These are phyloP conservation scores for Penicillium hordei DNA, from an alignment of 2,329 filamentous ascomycete species.

Conservation along the genomic window DNA sequence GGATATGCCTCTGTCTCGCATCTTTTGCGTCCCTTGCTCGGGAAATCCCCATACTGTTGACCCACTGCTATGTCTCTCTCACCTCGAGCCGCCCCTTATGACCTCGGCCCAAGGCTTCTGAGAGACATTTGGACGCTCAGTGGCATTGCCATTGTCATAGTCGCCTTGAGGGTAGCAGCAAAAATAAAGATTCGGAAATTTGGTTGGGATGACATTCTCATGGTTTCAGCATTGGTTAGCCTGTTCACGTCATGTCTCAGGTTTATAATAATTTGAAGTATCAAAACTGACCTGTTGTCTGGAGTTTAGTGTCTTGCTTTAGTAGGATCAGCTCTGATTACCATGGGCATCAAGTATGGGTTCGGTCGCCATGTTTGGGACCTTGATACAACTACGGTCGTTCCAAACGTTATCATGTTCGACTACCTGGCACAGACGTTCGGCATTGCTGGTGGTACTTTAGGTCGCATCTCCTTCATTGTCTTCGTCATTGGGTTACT, in stretches of 20 bases:
- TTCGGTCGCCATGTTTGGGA: constrained; percentile 20
- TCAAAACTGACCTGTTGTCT: constrained; percentile 7
- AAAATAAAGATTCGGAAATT: constrained; percentile 26
- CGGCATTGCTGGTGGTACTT: constrained; percentile 20
- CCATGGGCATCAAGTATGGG: constrained; percentile 20
- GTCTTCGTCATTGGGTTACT: constrained; percentile 25
- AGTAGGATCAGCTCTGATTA: constrained; percentile 25
- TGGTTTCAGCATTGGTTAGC: constrained; percentile 27
- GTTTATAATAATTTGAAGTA: neutral
- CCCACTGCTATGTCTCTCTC: constrained; percentile 12
- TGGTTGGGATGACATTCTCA: constrained; percentile 26
- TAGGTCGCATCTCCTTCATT: constrained; percentile 28
- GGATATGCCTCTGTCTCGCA: neutral
- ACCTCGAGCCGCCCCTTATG: neutral
- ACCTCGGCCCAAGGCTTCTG: constrained; percentile 19
- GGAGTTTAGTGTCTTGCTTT: constrained; percentile 17
- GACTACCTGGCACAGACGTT: constrained; percentile 30
- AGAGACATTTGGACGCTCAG: constrained; percentile 25
- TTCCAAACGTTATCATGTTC: constrained; percentile 23
- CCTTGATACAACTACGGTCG: neutral
- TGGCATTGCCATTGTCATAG: constrained; percentile 16
- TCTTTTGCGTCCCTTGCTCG: neutral
- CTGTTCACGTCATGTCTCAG: neutral
- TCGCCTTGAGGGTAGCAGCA: constrained; percentile 21
- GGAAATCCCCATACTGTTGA: neutral